Evolutionary conservation across 805 yeast genomes (phyloP).

Genomic region (Suhomyces pyralidae): DNA sequence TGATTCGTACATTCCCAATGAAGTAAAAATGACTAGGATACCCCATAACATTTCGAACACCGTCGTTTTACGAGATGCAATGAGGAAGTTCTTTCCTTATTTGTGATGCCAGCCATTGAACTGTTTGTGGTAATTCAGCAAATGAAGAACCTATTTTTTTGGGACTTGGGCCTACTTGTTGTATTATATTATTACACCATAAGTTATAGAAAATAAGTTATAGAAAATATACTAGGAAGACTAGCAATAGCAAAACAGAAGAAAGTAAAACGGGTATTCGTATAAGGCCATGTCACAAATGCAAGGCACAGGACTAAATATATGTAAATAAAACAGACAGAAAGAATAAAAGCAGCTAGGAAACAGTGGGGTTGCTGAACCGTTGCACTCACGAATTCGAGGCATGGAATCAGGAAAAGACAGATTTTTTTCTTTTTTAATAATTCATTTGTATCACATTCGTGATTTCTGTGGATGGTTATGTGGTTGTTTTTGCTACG

Average conservation of each 20-base stretch:
- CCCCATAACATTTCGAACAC: too few species aligned
- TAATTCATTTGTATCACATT: too few species aligned
- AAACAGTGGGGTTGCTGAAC: background rate
- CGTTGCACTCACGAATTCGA: background rate
- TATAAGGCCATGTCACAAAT: background rate
- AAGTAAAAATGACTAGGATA: too few species aligned
- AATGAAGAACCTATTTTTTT: too few species aligned
- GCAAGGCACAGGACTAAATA: background rate
- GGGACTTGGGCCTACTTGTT: background rate
- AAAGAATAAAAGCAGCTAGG: background rate
- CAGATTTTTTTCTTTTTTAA: background rate
- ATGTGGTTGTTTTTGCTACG: background rate
- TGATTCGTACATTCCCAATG: too few species aligned
- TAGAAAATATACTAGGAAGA: background rate
- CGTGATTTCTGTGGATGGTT: background rate
- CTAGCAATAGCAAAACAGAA: background rate
- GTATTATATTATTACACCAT: background rate
- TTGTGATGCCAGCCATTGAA: too few species aligned
- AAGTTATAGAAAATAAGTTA: background rate
- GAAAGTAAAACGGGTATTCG: background rate
- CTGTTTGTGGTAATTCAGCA: too few species aligned
- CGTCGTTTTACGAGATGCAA: too few species aligned
- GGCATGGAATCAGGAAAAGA: background rate
- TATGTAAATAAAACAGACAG: conserved; percentile 2
- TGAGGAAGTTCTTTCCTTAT: too few species aligned